Conservation (phyloP, 1,284 basidiomycete species). For the Puccinia hordei region DNA sequence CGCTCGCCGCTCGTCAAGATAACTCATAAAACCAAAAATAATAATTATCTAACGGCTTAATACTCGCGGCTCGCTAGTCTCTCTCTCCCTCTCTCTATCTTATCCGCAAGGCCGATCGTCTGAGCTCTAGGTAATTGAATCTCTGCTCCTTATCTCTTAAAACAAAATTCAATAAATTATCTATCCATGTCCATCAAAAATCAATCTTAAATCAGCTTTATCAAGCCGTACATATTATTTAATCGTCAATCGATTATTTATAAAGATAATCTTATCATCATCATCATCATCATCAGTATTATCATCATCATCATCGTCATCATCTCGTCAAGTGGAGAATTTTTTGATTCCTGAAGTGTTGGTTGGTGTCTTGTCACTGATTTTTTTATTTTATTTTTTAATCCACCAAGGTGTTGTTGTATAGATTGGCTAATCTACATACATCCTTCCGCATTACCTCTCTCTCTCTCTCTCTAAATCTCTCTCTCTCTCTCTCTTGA, state of each 20-base stretch:
- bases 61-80: slow-evolving; percentile 29
- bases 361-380: slow-evolving; percentile 22
- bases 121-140: no score
- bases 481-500: no score
- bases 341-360: slow-evolving; percentile 9
- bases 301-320: slow-evolving; percentile 9
- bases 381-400: background rate
- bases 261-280: background rate
- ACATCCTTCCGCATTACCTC: slow-evolving; percentile 32
- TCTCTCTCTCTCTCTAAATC: no score
- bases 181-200: background rate
- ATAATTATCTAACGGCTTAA: background rate
- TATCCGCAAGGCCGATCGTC: background rate
- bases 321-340: slow-evolving; percentile 10
- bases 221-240: background rate
- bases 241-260: slow-evolving; percentile 19
- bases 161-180: no score
- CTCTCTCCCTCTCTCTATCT: slow-evolving; percentile 7
- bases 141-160: background rate
- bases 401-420: slow-evolving; percentile 15
- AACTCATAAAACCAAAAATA: background rate
- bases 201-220: slow-evolving; percentile 18
- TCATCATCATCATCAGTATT: slow-evolving; percentile 16
- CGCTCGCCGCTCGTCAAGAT: background rate
- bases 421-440: slow-evolving; percentile 35